Conservation (phyloP, 805 yeast genomes). For the Starmera caribaea region DNA sequence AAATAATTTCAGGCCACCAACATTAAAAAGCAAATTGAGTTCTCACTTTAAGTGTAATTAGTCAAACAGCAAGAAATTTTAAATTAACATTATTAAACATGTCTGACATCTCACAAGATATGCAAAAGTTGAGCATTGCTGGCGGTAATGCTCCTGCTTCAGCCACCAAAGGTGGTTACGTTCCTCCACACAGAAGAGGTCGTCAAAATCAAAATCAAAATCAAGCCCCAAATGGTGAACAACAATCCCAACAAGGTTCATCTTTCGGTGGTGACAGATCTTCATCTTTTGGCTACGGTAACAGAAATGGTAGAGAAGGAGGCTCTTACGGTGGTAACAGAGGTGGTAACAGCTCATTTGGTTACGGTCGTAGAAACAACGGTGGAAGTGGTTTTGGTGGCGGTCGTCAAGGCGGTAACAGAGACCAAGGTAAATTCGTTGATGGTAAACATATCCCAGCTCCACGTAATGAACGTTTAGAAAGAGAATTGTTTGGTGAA, state of each 20-base stretch:
- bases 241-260: slow-evolving; percentile 12
- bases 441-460: slow-evolving; percentile 88
- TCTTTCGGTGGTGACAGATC: slow-evolving; percentile 6
- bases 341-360: slow-evolving; percentile 21
- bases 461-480: slow-evolving; percentile 56
- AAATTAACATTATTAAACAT: slow-evolving; percentile 16
- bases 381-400: slow-evolving; percentile 24
- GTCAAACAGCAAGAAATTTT: no score
- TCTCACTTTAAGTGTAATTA: no score
- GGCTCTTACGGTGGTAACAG: slow-evolving; percentile 21
- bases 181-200: slow-evolving; percentile 45
- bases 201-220: slow-evolving; percentile 21
- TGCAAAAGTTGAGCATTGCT: slow-evolving; percentile 46
- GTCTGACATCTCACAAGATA: slow-evolving; percentile 50
- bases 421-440: slow-evolving; percentile 71
- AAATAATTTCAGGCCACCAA: no score
- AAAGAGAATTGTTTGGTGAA: slow-evolving; percentile 81
- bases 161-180: slow-evolving; percentile 27
- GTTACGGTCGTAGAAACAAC: slow-evolving; percentile 21
- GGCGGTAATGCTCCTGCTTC: slow-evolving; percentile 14
- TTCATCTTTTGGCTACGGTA: slow-evolving; percentile 14
- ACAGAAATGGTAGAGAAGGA: slow-evolving; percentile 20
- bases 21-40: no score
- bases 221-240: slow-evolving; percentile 11
- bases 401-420: slow-evolving; percentile 22